Percentiles rank a stretch among this genome's conserved stretches.
These are phyloP conservation scores for Xanthoconium stramineum DNA, from an alignment of 768 basidiomycete genomes.

Conservation along the genomic window DNA sequence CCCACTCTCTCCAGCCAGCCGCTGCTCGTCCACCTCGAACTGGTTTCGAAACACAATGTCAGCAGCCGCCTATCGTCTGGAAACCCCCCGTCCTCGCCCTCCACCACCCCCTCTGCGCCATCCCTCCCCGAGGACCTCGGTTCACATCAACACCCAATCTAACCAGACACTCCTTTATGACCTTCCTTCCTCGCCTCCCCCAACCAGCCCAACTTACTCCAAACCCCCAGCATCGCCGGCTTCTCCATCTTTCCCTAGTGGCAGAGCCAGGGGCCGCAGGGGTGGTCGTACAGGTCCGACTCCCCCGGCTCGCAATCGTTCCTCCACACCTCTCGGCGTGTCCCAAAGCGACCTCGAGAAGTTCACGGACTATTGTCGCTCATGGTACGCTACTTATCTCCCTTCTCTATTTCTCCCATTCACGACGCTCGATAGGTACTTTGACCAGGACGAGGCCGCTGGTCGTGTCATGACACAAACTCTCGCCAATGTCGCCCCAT, in stretches of 20 bases:
- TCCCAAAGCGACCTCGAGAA: constrained; percentile 68
- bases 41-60: constrained; percentile 49
- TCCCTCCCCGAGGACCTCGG: constrained; percentile 44
- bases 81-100: constrained; percentile 57
- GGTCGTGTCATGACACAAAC: constrained; percentile 81
- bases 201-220: constrained; percentile 47
- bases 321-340: constrained; percentile 66
- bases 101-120: constrained; percentile 58
- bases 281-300: constrained; percentile 48
- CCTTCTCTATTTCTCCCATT: not conserved
- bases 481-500: constrained; percentile 72
- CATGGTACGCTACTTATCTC: constrained; percentile 52
- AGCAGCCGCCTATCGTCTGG: constrained; percentile 59
- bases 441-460: constrained; percentile 73
- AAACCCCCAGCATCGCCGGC: constrained; percentile 49
- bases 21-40: constrained; percentile 26
- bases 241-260: constrained; percentile 51
- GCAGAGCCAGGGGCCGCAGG: constrained; percentile 47
- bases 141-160: constrained; percentile 41
- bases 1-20: not conserved
- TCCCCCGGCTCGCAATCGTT: constrained; percentile 58
- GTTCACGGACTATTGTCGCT: constrained; percentile 73
- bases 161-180: constrained; percentile 72
- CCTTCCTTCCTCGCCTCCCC: constrained; percentile 59
- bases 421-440: constrained; percentile 58